Evolutionary conservation across 345 rosid genomes (phyloP).

Genomic region (Populus nigra): DNA sequence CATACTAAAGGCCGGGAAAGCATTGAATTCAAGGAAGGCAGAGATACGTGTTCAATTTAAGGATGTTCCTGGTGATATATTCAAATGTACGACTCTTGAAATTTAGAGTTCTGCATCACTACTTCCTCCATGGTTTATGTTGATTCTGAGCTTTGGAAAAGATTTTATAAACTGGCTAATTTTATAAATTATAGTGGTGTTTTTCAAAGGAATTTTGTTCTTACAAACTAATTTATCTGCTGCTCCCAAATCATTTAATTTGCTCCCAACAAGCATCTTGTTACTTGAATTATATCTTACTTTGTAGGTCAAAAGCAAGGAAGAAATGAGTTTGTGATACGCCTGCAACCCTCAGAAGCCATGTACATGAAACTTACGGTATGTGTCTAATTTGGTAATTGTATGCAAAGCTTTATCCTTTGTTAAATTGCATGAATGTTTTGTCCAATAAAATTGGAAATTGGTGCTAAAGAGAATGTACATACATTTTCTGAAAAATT

Average conservation of each 20-base stretch:
- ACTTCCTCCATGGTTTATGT: constrained; percentile 3
- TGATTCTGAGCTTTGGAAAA: constrained; percentile 6
- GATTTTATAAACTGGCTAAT: not conserved
- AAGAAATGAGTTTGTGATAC: constrained; percentile 95
- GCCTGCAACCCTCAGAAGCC: constrained; percentile 96
- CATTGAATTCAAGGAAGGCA: constrained; percentile 92
- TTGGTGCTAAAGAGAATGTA: not conserved
- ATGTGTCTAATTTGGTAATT: constrained; percentile 24
- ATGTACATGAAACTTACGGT: constrained; percentile 98
- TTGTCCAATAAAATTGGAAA: not conserved
- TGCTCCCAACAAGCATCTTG: not conserved
- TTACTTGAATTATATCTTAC: constrained; percentile 11
- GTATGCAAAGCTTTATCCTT: not conserved
- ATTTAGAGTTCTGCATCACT: constrained; percentile 8
- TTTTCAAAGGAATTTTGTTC: not conserved
- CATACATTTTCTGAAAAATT: not conserved
- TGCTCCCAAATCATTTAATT: not conserved
- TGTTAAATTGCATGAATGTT: not conserved
- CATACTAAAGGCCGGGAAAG: constrained; percentile 96
- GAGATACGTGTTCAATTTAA: constrained; percentile 97
- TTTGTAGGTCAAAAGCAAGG: constrained; percentile 83
- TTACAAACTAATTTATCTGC: not conserved
- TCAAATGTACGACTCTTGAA: constrained; percentile 52
- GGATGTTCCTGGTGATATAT: constrained; percentile 98
- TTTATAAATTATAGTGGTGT: not conserved